Evolutionary conservation across 768 basidiomycete species (phyloP), one percentile per base, ranked within the genome.

Genomic region (Leucocoprinus birnbaumii): DNA sequence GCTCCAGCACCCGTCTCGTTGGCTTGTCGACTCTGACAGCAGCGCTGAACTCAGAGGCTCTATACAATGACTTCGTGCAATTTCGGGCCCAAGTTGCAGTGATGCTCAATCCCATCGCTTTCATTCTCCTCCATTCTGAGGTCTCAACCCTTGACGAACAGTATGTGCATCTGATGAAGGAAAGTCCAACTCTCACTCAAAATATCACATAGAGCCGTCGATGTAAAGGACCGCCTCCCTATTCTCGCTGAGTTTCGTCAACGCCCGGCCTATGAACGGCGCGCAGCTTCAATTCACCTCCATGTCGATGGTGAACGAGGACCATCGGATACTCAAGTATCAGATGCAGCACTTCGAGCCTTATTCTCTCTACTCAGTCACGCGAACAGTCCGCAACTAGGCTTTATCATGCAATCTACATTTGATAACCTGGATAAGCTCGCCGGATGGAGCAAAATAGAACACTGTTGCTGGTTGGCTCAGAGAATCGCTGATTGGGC

Each of bases 221-320:
- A 74, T 21, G 79, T 91, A 56, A 87, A 86, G 65, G 84, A 86
- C 47, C 79, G 85, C 38, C 44, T 40, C 4, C 79, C 91, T 1
- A 78, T 76, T 2, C 73, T 95, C 61, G 83, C 83, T 11, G 92
- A 95, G 65, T 96, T 94, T 62, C 82, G 91, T 34, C 85, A 85
- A 3, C 78, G 89, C 52, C 93, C 94, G 10, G 73, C 85, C 2
- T 73, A 85, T 13, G 90, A 95, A 66, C 75, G 94, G 51, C 83
- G 91, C 26, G 94, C 94, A 0, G 87, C 89, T 3, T 96, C 94
- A 1, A 88, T 97, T 13, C 94, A 95, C 65, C 73, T 87, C 8
- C 94, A 96, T 65, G 71, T 94, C 14, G 89, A 95, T 59, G 94
- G 94, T 9, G 91, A 97, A 62, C 82, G 85, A 48, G 94, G 94